These are phyloP conservation scores for Warburgia ugandensis DNA, from an alignment of 164 flowering plant species.

Conservation along the genomic window DNA sequence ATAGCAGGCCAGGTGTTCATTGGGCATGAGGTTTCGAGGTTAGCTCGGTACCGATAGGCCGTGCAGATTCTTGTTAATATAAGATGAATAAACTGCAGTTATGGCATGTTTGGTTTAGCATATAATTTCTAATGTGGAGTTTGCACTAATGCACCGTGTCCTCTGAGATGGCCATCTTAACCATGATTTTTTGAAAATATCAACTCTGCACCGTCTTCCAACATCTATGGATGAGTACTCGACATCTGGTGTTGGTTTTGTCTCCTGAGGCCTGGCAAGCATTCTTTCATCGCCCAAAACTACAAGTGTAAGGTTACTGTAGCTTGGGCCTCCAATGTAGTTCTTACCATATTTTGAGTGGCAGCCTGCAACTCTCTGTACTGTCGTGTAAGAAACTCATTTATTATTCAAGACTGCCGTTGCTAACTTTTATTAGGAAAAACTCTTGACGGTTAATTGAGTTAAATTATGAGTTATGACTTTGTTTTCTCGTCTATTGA, in stretches of 20 bases:
- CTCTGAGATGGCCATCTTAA: slow-evolving; percentile 5
- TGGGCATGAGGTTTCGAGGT: slow-evolving; percentile 14
- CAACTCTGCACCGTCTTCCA: too few species aligned
- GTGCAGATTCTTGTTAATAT: slow-evolving; percentile 23
- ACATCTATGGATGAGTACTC: too few species aligned
- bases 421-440: too few species aligned
- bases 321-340: too few species aligned
- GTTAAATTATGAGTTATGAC: too few species aligned
- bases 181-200: not conserved
- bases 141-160: slow-evolving; percentile 14
- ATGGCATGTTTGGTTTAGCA: slow-evolving; percentile 21
- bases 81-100: slow-evolving; percentile 27
- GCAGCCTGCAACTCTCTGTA: too few species aligned
- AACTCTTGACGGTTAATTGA: too few species aligned
- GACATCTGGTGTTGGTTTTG: not conserved
- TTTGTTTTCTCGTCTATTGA: too few species aligned
- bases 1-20: slow-evolving; percentile 9
- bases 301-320: slow-evolving; percentile 1
- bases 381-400: too few species aligned
- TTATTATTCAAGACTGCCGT: too few species aligned
- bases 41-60: slow-evolving; percentile 11
- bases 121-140: slow-evolving; percentile 7
- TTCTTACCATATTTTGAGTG: too few species aligned
- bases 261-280: slow-evolving; percentile 6
- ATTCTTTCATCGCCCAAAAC: slow-evolving; percentile 19